Conservation (phyloP, 192 early-diverging fungal species). For the Entomortierella chlamydospora region DNA sequence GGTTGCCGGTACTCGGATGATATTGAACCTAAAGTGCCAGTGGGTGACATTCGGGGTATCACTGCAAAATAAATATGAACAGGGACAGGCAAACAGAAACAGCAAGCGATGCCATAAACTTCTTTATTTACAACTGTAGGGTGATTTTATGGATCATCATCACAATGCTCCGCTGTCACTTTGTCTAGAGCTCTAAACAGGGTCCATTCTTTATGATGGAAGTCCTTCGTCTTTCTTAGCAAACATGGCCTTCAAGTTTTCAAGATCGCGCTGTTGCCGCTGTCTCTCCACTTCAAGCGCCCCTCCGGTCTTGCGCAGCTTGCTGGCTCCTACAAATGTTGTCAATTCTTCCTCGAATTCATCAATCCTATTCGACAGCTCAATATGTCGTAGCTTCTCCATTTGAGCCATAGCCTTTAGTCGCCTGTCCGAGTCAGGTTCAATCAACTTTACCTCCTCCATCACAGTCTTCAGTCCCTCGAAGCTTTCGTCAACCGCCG, state of each 20-base stretch:
- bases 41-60: no score
- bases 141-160: no score
- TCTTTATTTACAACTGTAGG: not conserved
- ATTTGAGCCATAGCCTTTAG: conserved; percentile 74
- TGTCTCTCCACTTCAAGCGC: conserved; percentile 77
- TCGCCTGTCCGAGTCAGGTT: conserved; percentile 73
- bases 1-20: no score
- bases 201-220: not conserved
- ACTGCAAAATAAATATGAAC: no score
- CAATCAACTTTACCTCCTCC: conserved; percentile 76
- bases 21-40: no score
- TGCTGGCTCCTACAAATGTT: conserved; percentile 71
- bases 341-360: conserved; percentile 82
- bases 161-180: no score
- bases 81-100: no score
- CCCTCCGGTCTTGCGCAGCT: conserved; percentile 81
- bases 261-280: conserved; percentile 73
- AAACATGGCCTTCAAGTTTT: conserved; percentile 68
- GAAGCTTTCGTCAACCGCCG: conserved; percentile 68
- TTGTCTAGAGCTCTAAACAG: no score
- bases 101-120: no score
- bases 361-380: conserved; percentile 76
- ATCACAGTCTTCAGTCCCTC: conserved; percentile 76
- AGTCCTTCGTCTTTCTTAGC: conserved; percentile 4
- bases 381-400: conserved; percentile 73